A percentile compares a stretch with the other conserved stretches of the same genome.
Evolutionary conservation across 2,329 filamentous ascomycete species (phyloP).

Genomic region (Phyllosticta citribraziliensis): DNA sequence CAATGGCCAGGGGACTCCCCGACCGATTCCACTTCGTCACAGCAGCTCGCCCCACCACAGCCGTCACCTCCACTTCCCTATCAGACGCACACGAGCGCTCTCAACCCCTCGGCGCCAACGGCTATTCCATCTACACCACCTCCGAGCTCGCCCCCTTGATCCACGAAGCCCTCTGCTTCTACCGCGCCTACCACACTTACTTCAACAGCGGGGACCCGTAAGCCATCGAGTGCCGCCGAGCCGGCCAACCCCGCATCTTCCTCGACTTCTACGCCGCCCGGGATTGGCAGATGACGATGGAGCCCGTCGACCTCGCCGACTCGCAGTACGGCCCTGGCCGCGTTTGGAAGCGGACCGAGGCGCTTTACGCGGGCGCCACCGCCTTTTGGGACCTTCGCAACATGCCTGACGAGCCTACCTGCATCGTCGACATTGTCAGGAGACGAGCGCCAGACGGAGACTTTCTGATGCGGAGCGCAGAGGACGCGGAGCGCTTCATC

Average conservation of each 20-base stretch:
- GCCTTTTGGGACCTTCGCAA: not conserved
- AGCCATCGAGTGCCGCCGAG: too few species aligned
- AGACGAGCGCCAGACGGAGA: too few species aligned
- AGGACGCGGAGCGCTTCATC: too few species aligned
- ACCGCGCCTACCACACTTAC: not conserved
- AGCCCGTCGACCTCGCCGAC: not conserved
- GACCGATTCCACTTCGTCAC: not conserved
- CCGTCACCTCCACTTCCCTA: not conserved
- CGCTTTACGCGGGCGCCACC: not conserved
- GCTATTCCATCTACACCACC: not conserved
- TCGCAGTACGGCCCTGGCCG: too few species aligned
- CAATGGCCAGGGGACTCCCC: not conserved
- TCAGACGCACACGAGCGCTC: not conserved
- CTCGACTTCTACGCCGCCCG: not conserved
- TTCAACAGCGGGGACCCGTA: not conserved
- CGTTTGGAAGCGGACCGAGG: not conserved
- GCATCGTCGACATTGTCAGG: too few species aligned
- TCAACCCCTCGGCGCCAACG: not conserved
- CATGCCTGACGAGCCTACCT: too few species aligned
- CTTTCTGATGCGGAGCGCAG: too few species aligned
- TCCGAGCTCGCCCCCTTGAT: not conserved
- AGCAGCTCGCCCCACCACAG: not conserved
- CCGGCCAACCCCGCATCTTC: not conserved
- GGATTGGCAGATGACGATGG: not conserved
- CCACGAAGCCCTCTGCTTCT: not conserved